phyloP scores from a whole-genome alignment of 495 filamentous ascomycete genomes.

The Lasiosphaeria hispida region DNA sequence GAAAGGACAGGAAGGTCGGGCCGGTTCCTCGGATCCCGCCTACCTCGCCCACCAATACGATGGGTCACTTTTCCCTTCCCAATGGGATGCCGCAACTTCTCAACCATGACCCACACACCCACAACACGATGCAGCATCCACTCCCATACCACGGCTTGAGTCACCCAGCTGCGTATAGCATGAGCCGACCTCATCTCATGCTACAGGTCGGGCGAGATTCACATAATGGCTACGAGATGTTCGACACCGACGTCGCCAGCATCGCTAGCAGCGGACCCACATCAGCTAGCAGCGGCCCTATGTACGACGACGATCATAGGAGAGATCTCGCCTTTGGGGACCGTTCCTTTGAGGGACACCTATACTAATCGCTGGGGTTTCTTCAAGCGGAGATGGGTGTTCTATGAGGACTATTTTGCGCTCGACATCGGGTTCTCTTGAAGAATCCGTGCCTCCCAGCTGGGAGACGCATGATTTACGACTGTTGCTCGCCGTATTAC shows the following conservation, averaged over 20 bases:
- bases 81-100: slow-evolving; percentile 22
- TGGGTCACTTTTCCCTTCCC: slow-evolving; percentile 20
- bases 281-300: slow-evolving; percentile 34
- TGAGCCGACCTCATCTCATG: slow-evolving; percentile 22
- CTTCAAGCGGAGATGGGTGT: background rate
- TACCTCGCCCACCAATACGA: slow-evolving; percentile 3
- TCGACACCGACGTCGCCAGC: slow-evolving; percentile 45
- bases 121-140: slow-evolving; percentile 10
- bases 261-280: slow-evolving; percentile 32
- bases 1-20: slow-evolving; percentile 68
- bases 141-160: slow-evolving; percentile 22
- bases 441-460: too few relatives aligned
- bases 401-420: background rate
- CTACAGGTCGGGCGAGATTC: slow-evolving; percentile 20
- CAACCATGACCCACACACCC: slow-evolving; percentile 11
- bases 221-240: slow-evolving; percentile 41
- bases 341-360: slow-evolving; percentile 7
- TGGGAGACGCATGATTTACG: background rate
- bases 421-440: too few relatives aligned
- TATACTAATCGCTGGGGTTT: too few relatives aligned
- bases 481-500: slow-evolving; percentile 34
- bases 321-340: slow-evolving; percentile 42
- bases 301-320: slow-evolving; percentile 44
- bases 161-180: slow-evolving; percentile 30
- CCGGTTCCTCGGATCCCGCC: slow-evolving; percentile 20